Conservation (phyloP, 345 rosid species). For the Ceriops tagal region DNA sequence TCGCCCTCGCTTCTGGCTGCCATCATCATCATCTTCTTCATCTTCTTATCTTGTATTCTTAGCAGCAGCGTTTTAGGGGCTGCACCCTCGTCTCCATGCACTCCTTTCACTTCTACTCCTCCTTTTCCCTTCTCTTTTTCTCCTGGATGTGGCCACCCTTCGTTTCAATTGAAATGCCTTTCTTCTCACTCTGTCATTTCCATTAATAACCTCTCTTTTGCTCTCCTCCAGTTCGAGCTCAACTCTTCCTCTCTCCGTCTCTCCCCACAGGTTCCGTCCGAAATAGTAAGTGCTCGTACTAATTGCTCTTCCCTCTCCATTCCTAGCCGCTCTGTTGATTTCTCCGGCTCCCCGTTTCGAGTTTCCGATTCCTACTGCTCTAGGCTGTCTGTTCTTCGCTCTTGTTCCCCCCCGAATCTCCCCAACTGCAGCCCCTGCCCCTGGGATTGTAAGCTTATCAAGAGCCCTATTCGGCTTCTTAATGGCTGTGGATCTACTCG, state of each 20-base stretch:
- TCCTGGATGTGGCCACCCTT: slow-evolving; percentile 80
- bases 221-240: slow-evolving; percentile 46
- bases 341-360: slow-evolving; percentile 69
- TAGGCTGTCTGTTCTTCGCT: slow-evolving; percentile 58
- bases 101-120: slow-evolving; percentile 63
- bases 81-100: slow-evolving; percentile 35
- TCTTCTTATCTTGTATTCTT: background rate
- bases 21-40: background rate
- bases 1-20: slow-evolving; percentile 3
- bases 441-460: slow-evolving; percentile 56
- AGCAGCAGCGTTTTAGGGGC: background rate
- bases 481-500: slow-evolving; percentile 53
- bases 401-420: slow-evolving; percentile 47
- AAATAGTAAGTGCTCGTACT: background rate
- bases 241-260: slow-evolving; percentile 50
- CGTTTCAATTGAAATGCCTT: slow-evolving; percentile 65
- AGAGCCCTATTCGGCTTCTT: slow-evolving; percentile 55
- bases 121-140: slow-evolving; percentile 57
- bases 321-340: slow-evolving; percentile 42
- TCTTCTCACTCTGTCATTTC: slow-evolving; percentile 56
- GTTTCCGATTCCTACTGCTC: slow-evolving; percentile 74
- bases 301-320: slow-evolving; percentile 34
- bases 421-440: slow-evolving; percentile 62
- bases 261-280: slow-evolving; percentile 29
- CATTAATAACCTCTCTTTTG: slow-evolving; percentile 57